Evolutionary conservation across 257 asterid species (phyloP), one percentile per base, ranked within the genome.

Genomic region (Solanum phureja): DNA sequence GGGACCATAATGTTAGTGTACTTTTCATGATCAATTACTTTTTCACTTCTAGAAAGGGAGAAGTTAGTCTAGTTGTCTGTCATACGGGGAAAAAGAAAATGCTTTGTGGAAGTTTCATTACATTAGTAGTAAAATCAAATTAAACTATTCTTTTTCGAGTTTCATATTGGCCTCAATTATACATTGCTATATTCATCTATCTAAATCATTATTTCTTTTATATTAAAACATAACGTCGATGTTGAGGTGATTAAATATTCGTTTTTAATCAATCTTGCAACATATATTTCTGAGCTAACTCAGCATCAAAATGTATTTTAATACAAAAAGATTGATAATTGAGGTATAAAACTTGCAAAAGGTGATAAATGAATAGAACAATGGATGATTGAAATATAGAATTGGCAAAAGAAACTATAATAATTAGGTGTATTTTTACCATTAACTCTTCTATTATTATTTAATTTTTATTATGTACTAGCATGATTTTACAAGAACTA

Each of bases 341-440:
- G 18, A 64, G 3, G 1, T 64, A n/a, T 64, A 6, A 64, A 64
- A n/a, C 7, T 64, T 1, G 7, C 8, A 10, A 64, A 64, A 10
- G 0, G 13, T 64, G 7, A 11, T 10, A 64, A 1, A 2, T 24
- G 6, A 64, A 64, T 24, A 24, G 1, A 64, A 64, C 1, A 11
- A 24, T 64, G 2, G 0, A 24, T 24, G 13, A 2, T 4, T 64
- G 34, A 24, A 1, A 24, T 64, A 24, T 24, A 10, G 4, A 62
- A 21, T 8, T 21, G 1, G 0, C 27, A 12, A 46, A 12, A 37
- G 42, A 60, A 1, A 8, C 3, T 0, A 3, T 8, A 21, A 3
- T 23, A 37, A 37, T 23, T 23, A 62, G 6, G 14, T 21, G 11
- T 60, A 3, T 60, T 60, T 58, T 21, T 23, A 60, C 6, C 31